Base-by-base conservation (phyloP, 2,329 filamentous ascomycete genomes). In the Endothia cerciana region DNA sequence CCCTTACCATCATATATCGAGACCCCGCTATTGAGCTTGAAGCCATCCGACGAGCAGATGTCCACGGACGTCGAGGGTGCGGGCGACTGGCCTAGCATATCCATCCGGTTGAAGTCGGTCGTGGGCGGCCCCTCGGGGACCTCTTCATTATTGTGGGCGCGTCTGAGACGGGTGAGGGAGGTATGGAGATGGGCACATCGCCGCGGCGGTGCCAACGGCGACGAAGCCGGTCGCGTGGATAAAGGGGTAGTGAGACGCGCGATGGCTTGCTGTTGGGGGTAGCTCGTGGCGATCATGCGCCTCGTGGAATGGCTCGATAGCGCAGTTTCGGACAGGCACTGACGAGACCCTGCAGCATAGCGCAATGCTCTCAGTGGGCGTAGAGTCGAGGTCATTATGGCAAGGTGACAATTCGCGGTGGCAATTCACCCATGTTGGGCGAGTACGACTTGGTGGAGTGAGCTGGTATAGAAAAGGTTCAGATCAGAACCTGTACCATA, bases 11-110 rank as follows among this genome's bases (percentile, higher is more conserved):
- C 87, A 1, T 81, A 79, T 38, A 97, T 87, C 62, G 86, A 88
- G 43, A 91, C 80, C 13, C 94, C 93, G 72, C 89, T 96, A 78
- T 95, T 91, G 56, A 99, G 82, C 70, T 91, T 87, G 77, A 99
- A 99, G 1, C 95, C 95, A 72, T 94, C 89, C 67, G 85, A 81
- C 66, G 91, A 87, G 79, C 92, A 97, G 6, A 91, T 88, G 72
- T 97, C 93, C 56, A 99, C 88, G 1, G 89, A 88, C 0, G 93
- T 97, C 0, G 93, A 89, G 0, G 94, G 95, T 4, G 87, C 82
- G 0, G 93, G 91, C 1, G 89, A 87, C 70, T 87, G 88, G 49
- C 87, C 89, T 4, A 98, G 84, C 7, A 99, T 89, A 75, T 99
- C 89, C 70, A 98, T 83, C 17, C 85, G 84, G 51, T 79, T 81